Percentiles rank a stretch among this genome's conserved stretches.
Conservation (phyloP, 345 rosid species). For the Arabidopsis thaliana region TAIR10.1 NC_003070.9:25808501-25809000, state of each 20-base stretch:
- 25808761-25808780: conserved; percentile 69
- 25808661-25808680: conserved; percentile 79
- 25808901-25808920: conserved; percentile 32
- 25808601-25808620: conserved; percentile 80
- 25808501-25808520: conserved; percentile 16
- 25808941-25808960: not conserved
- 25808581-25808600: conserved; percentile 52
- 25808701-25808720: conserved; percentile 80
- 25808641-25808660: conserved; percentile 77
- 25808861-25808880: conserved; percentile 10
- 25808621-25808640: conserved; percentile 96
- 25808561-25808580: conserved; percentile 64
- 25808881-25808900: conserved; percentile 19
- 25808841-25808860: conserved; percentile 32
- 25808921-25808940: conserved; percentile 30
- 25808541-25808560: conserved; percentile 53
- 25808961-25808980: not conserved
- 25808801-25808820: conserved; percentile 67
- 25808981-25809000: conserved; percentile 35
- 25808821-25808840: conserved; percentile 29
- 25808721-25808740: conserved; percentile 52
- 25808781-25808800: conserved; percentile 72
- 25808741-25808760: conserved; percentile 54
- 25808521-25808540: not conserved
- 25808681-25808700: conserved; percentile 92